Evolutionary conservation across 2,329 filamentous ascomycete genomes (phyloP), one percentile per base, ranked within the genome.

Genomic region (Aspergillus aculeatus): DNA sequence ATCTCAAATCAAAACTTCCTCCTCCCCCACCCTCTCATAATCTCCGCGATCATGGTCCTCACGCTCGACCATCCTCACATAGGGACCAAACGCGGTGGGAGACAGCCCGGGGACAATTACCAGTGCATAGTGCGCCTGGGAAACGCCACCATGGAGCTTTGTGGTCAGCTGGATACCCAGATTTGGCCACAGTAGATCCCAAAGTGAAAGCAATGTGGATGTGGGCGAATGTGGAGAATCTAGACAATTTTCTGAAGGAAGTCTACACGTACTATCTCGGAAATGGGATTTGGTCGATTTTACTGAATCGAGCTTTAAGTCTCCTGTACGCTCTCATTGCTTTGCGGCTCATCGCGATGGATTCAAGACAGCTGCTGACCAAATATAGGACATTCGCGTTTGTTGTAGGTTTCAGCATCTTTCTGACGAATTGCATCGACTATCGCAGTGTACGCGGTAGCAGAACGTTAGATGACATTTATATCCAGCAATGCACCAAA

Each of bases 201-300:
- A 87, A 87, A 74, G 89, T 94, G 71, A 89, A 88, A 74, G 92
- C 93, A 3, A 86, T 96, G 80, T 97, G 92, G 89, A 85, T 91
- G 76, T 97, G 93, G 90, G 91, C 91, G 57, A 96, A 96, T 70
- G 91, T 95, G 59, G 86, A 90, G 41, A 95, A 96, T 70, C 81
- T 97, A 56, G 93, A 97, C 75, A 89, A 87, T 68, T 97, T 96
- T 73, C 86, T 96, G 71, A 84, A 86, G 57, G 89, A 89, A 63
- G 91, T 96, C 3, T 97, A 97, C 73, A 83, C 89, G 64, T 97
- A 96, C 75, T 96, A 90, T 70, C 81, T 89, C 54, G 89, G 89
- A 2, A 89, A 91, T 64, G 93, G 93, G 0, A 86, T 96, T 41
- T 92, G 88, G 84, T 96, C 91, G 59, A 96, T 96, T 56, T 71